Percentiles rank a stretch among this genome's conserved stretches.
Evolutionary conservation across 2,329 filamentous ascomycete genomes (phyloP).

Genomic region (Fusarium sp.): DNA sequence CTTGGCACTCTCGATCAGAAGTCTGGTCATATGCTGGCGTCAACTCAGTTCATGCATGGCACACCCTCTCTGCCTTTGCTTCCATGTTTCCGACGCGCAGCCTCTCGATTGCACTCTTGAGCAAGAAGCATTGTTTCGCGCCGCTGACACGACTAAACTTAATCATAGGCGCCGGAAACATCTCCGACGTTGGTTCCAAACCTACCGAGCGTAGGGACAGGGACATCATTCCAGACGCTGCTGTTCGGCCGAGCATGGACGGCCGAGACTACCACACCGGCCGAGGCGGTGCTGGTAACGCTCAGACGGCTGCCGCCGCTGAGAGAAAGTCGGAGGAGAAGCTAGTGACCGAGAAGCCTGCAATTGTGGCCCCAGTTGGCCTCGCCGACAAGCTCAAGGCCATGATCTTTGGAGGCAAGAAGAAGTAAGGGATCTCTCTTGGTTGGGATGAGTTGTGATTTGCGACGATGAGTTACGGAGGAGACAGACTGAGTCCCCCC

Average conservation of each 20-base stretch:
- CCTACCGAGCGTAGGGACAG: slow-evolving; percentile 59
- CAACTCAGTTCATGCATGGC: neutral
- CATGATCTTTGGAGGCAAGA: slow-evolving; percentile 64
- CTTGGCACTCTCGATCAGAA: neutral
- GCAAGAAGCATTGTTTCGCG: neutral
- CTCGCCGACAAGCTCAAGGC: slow-evolving; percentile 69
- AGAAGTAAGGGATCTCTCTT: slow-evolving; percentile 53
- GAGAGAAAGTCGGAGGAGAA: slow-evolving; percentile 48
- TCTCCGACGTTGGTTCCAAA: slow-evolving; percentile 61
- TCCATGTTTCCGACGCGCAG: neutral
- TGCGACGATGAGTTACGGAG: slow-evolving; percentile 2
- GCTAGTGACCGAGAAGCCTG: slow-evolving; percentile 45
- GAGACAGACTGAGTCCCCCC: slow-evolving; percentile 7
- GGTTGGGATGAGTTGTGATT: neutral
- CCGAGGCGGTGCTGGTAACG: slow-evolving; percentile 71
- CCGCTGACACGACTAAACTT: slow-evolving; percentile 14
- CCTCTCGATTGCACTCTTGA: neutral
- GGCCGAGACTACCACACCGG: slow-evolving; percentile 67
- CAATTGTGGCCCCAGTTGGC: slow-evolving; percentile 51
- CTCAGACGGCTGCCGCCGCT: slow-evolving; percentile 52
- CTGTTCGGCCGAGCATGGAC: slow-evolving; percentile 61
- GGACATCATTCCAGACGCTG: slow-evolving; percentile 65
- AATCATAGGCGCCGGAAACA: slow-evolving; percentile 67
- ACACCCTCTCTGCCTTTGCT: neutral
- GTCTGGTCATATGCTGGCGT: neutral